Evolutionary conservation across 208 protist genomes (phyloP), one percentile per base, ranked within the genome.

Genomic region (Vickermania spadyakhi): DNA sequence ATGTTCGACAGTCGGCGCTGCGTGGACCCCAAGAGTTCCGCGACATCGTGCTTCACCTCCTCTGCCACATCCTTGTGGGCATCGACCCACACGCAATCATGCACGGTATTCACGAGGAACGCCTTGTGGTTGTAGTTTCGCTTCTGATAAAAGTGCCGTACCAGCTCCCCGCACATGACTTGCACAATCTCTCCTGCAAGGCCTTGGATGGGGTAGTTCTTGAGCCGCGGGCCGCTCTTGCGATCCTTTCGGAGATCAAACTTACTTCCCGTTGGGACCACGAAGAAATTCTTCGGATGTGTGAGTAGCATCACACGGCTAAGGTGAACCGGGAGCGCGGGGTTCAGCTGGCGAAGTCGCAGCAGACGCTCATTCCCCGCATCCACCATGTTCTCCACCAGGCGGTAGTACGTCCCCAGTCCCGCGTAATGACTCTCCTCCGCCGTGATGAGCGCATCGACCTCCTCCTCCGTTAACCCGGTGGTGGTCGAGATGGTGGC

Each of bases 41-140:
- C 60, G 7, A 95, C 60, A 61, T 93, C 84, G 36, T 73, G 57
- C 64, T 70, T 75, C 23, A 95, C 85, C 71, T 89, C 72, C 21
- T 86, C 77, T 27, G 77, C 85, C 14, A 92, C 89, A 1, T 73
- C 81, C 55, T 65, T 53, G 62, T 96, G 89, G 50, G 77, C 77
- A 69, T 96, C 89, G 55, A 96, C 80, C 89, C 86, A 93, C 14
- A 96, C 86, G 65, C 86, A 94, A 71, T 96, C 89, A 69, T 96
- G 89, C 30, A 96, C 86, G 0, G 83, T 92, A 70, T 96, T 96
- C 21, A 94, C 84, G 3, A 96, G 61, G 67, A 92, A 94, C 31
- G 89, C 89, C 71, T 79, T 87, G 45, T 80, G 60, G 28, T 75
- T 63, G 59, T 92, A 96, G 63, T 93, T 91, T 31, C 66, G 54